Base-by-base conservation (phyloP, 2,329 filamentous ascomycete genomes). In the Alternaria dauci region DNA sequence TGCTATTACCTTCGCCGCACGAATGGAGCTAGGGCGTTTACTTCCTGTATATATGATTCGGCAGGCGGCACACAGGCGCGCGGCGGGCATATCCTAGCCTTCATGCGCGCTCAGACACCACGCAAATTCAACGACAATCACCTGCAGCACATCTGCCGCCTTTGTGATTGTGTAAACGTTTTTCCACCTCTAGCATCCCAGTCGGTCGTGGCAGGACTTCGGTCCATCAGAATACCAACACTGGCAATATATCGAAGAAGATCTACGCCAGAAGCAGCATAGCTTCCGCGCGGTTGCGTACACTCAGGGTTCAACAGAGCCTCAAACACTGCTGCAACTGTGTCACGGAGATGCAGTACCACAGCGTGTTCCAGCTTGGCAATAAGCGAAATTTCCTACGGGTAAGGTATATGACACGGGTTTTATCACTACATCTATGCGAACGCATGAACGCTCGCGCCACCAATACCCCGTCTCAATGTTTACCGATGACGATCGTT, bases 71-170 rank as follows among this genome's bases (percentile, higher is more conserved):
- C 34, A 43, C 50, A 59, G 62, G 55, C 50, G 48, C 57, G 54
- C 62, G 55, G 62, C 58, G 42, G 52, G 61, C 51, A 61, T 59
- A 60, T 63, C 59, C 66, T 59, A 52, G 59, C 53, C 26, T 55
- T 67, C 51, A 71, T 68, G 68, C 69, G 68, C 69, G 66, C 65
- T 72, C 61, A 65, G 63, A 68, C 63, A 51, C 65, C 53, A 68
- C 64, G 47, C 65, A 68, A 65, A 61, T 68, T 64, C 53, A 66
- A 69, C 67, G 53, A 61, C 64, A 52, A 34, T 59, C 48, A 58
- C 26, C 47, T 42, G 30, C 28, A 59, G 41, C 28, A 43, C 16
- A 51, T 38, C 46, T 20, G 52, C 34, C 32, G 20, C 26, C 32
- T n/a, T 8, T 20, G 42, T 56, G 26, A 48, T 28, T 12, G 30